Conservation (phyloP, 345 rosid genomes). For the Heritiera fomes region DNA sequence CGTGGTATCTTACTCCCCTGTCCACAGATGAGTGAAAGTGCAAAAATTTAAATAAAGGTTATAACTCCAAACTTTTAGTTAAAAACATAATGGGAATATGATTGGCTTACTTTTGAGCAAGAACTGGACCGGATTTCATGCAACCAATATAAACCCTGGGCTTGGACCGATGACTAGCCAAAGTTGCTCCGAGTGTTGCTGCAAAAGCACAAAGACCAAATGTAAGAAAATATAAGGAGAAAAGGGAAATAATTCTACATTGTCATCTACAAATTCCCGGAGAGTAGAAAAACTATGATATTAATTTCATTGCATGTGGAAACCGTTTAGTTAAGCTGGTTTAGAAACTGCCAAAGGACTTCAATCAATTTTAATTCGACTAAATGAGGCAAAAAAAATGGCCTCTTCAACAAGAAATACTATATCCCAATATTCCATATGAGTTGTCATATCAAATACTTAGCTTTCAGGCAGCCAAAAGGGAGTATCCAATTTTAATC, state of each 20-base stretch:
- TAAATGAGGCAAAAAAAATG: background rate
- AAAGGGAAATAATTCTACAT: background rate
- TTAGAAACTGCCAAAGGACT: background rate
- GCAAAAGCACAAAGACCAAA: constrained; percentile 28
- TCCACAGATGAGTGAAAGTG: constrained; percentile 14
- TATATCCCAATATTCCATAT: background rate
- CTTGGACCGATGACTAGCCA: constrained; percentile 66
- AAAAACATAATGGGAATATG: constrained; percentile 1
- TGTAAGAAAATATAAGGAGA: background rate
- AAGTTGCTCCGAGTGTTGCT: constrained; percentile 93
- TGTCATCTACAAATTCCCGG: background rate
- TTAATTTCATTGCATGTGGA: background rate
- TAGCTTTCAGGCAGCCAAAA: background rate
- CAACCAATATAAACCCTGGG: constrained; percentile 89
- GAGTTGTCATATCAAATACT: background rate
- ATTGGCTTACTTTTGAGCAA: constrained; percentile 82
- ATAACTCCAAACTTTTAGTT: background rate
- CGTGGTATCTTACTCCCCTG: constrained; percentile 96
- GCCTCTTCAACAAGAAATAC: background rate
- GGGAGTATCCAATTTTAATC: background rate
- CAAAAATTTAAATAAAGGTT: constrained; percentile 15
- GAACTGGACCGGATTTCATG: constrained; percentile 98
- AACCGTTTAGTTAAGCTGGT: background rate
- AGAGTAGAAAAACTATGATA: background rate
- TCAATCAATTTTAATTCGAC: constrained; percentile 6